These are phyloP conservation scores for Aspergillus intermedius DNA, from an alignment of 2,329 filamentous ascomycete genomes.

Conservation along the genomic window DNA sequence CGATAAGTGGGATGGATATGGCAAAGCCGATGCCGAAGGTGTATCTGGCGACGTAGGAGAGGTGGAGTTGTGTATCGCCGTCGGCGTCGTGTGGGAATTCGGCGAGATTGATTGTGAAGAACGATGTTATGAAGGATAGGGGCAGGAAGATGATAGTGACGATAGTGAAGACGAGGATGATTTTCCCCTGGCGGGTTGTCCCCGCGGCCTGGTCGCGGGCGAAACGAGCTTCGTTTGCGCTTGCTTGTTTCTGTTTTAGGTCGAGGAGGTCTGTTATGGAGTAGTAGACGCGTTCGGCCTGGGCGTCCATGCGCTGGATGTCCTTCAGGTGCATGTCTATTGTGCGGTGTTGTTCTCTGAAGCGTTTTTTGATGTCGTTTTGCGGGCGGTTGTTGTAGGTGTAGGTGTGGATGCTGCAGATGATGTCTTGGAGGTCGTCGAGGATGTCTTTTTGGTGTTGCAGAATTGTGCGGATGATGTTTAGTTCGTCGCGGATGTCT, in stretches of 20 bases:
- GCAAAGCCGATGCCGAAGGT: slow-evolving; percentile 52
- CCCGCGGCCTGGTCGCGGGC: slow-evolving; percentile 53
- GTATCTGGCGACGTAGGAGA: slow-evolving; percentile 50
- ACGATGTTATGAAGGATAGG: slow-evolving; percentile 49
- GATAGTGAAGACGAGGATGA: slow-evolving; percentile 55
- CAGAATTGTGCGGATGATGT: slow-evolving; percentile 48
- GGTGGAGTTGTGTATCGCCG: slow-evolving; percentile 32
- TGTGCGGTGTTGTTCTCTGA: slow-evolving; percentile 51
- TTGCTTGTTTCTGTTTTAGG: slow-evolving; percentile 63
- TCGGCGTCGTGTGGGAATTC: slow-evolving; percentile 38
- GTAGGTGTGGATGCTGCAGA: slow-evolving; percentile 27
- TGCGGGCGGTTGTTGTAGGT: slow-evolving; percentile 31
- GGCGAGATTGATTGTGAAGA: slow-evolving; percentile 51
- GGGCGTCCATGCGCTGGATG: slow-evolving; percentile 57
- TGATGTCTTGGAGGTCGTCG: slow-evolving; percentile 28
- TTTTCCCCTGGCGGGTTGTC: slow-evolving; percentile 52
- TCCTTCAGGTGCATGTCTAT: slow-evolving; percentile 55
- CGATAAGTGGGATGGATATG: slow-evolving; percentile 47
- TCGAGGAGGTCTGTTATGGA: slow-evolving; percentile 58
- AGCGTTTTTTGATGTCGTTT: slow-evolving; percentile 47
- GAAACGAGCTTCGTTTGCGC: slow-evolving; percentile 59
- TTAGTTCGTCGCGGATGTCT: slow-evolving; percentile 61
- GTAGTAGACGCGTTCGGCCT: slow-evolving; percentile 55
- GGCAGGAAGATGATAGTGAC: slow-evolving; percentile 55
- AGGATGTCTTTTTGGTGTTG: slow-evolving; percentile 34